Evolutionary conservation across 345 rosid species (phyloP).

Genomic region (Pugionium cornutum): DNA sequence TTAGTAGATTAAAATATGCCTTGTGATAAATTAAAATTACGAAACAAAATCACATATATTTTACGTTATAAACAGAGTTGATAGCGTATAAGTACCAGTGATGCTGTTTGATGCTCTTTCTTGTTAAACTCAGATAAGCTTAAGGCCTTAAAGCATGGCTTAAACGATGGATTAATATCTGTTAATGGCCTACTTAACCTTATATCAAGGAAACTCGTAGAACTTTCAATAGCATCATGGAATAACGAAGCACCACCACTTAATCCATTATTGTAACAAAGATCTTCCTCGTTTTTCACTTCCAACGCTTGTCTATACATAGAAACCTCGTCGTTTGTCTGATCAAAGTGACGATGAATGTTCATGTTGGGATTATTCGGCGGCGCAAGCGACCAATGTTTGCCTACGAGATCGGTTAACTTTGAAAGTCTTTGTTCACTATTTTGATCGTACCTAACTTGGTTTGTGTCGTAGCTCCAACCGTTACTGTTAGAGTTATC

Average conservation of each 20-base stretch:
- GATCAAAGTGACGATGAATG: conserved; percentile 36
- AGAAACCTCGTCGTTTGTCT: conserved; percentile 44
- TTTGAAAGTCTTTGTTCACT: conserved; percentile 49
- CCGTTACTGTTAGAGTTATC: conserved; percentile 47
- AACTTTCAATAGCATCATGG: conserved; percentile 38
- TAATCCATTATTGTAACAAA: conserved; percentile 41
- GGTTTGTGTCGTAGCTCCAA: conserved; percentile 41
- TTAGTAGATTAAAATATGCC: background rate
- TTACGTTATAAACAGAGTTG: conserved; percentile 10
- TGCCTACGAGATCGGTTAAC: conserved; percentile 54
- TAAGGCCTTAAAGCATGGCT: conserved; percentile 49
- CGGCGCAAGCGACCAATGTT: conserved; percentile 71
- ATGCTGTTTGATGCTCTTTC: conserved; percentile 48
- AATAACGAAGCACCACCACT: conserved; percentile 35
- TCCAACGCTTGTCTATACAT: conserved; percentile 40
- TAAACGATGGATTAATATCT: conserved; percentile 49
- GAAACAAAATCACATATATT: conserved; percentile 12
- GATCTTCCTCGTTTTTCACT: conserved; percentile 39
- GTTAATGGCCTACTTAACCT: conserved; percentile 51
- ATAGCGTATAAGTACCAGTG: conserved; percentile 43
- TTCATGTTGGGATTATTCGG: conserved; percentile 52
- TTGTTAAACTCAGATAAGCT: conserved; percentile 54
- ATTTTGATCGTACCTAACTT: conserved; percentile 43
- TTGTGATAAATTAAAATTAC: background rate
- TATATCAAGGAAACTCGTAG: conserved; percentile 41